Evolutionary conservation across 2,329 filamentous ascomycete genomes (phyloP), one percentile per base, ranked within the genome.

Genomic region (Arthrobotrys iridis): DNA sequence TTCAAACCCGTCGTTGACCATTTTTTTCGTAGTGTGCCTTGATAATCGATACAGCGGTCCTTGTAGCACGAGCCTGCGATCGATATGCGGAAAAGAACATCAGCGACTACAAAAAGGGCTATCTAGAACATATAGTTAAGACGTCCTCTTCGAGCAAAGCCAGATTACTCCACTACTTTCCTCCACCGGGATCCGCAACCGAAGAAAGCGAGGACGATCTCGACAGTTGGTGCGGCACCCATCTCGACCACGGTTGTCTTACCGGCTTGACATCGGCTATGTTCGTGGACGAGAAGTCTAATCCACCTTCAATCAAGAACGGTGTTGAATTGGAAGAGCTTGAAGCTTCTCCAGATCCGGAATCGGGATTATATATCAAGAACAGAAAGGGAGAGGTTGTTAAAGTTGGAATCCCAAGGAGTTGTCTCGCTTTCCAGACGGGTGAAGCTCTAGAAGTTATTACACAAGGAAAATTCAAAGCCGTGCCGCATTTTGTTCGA

Each of bases 351-450:
- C 94, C 95, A 0, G 93, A 98, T 80, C 89, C 93, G 2, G 87
- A 87, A 10, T 91, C 94, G 0, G 95, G 95, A 0, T 84, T 99
- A n/a, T 98, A 97, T 84, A 97, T 98, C 83, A 91, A 91, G 81
- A 94, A 93, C 28, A 90, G 95, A 46, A 88, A 89, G 0, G 93
- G 92, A 1, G 85, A 90, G 73, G 90, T 91, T 0, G 90, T 93
- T n/a, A 95, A 98, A 82, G 93, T 98, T 78, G 89, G 90, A 80
- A 97, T 99, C 77, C 95, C 94, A 0, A 87, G 89, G 43, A 93
- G 96, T 81, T 95, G 93, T 82, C 90, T 99, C 57, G 95, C 92
- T 0, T 99, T 99, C 81, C 94, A 99, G 85, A 99, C 94, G 0
- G 95, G 94, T 1, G 93, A 97, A 83, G 90, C 94, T 0, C 85